Conservation (phyloP, 2,329 filamentous ascomycete species). For the Aspergillus costaricaensis region DNA sequence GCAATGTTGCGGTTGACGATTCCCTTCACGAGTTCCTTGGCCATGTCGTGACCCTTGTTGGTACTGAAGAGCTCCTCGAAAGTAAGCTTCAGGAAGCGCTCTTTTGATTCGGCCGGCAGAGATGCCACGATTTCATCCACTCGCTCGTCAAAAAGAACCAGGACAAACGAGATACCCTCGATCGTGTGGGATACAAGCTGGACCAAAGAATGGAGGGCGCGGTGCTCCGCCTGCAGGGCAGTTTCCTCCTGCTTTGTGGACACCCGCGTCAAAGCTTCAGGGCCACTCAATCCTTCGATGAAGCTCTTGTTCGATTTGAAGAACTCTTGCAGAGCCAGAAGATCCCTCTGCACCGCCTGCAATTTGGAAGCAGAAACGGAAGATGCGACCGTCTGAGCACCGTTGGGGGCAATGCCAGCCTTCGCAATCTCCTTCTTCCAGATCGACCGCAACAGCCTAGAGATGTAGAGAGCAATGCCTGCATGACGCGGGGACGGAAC, state of each 20-base stretch:
- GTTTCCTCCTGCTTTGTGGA: constrained; percentile 86
- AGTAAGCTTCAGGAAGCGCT: constrained; percentile 73
- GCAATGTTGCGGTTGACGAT: constrained; percentile 98
- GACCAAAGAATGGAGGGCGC: constrained; percentile 82
- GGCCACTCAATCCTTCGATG: constrained; percentile 91
- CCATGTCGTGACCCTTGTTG: constrained; percentile 77
- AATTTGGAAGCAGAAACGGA: constrained; percentile 70
- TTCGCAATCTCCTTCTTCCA: constrained; percentile 80
- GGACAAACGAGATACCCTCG: constrained; percentile 93
- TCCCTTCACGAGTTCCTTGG: constrained; percentile 91
- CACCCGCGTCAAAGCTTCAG: constrained; percentile 77
- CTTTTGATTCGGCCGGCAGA: constrained; percentile 69
- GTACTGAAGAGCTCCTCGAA: constrained; percentile 87
- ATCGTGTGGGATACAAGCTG: constrained; percentile 86
- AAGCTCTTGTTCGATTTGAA: constrained; percentile 84
- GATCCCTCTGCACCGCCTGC: constrained; percentile 72
- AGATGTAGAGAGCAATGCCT: constrained; percentile 83
- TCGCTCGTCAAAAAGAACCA: constrained; percentile 91
- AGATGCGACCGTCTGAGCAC: constrained; percentile 65
- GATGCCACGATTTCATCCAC: constrained; percentile 82
- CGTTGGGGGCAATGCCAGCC: constrained; percentile 56
- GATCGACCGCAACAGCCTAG: constrained; percentile 81
- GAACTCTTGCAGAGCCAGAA: constrained; percentile 78
- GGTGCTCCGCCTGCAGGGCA: constrained; percentile 89
- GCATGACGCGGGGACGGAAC: constrained; percentile 86